These are phyloP conservation scores for Fusarium temperatum DNA, from an alignment of 2,329 filamentous ascomycete genomes.

Conservation along the genomic window DNA sequence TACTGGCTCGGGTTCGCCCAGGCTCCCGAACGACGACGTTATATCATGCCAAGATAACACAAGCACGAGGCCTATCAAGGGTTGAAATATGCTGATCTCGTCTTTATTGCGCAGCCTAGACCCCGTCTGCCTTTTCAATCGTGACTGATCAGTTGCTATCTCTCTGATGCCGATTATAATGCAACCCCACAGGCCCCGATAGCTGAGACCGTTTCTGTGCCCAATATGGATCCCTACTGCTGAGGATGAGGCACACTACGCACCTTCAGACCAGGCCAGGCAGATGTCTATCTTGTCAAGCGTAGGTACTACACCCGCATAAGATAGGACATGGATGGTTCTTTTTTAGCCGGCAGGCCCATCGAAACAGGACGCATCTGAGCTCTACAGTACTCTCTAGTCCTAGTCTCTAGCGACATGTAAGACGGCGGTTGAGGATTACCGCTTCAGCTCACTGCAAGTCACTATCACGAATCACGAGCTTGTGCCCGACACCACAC, in stretches of 20 bases:
- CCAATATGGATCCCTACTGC: conserved; percentile 25
- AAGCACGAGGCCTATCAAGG: neutral
- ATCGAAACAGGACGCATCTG: neutral
- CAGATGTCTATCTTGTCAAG: conserved; percentile 34
- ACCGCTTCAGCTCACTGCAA: conserved; percentile 25
- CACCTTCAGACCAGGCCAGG: conserved; percentile 15
- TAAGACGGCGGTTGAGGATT: conserved; percentile 1
- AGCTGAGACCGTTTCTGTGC: conserved; percentile 36
- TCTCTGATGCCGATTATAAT: neutral
- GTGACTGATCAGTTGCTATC: conserved; percentile 6
- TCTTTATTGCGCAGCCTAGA: neutral
- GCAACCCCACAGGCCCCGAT: conserved; percentile 27
- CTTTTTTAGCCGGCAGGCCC: conserved; percentile 21
- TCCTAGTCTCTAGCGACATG: neutral
- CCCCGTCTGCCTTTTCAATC: neutral
- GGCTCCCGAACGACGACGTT: neutral
- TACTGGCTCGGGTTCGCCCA: conserved; percentile 5
- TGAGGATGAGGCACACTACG: conserved; percentile 7
- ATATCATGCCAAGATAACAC: conserved; percentile 6
- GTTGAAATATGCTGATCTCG: neutral
- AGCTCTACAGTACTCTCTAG: neutral
- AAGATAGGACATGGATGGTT: conserved; percentile 17
- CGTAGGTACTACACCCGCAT: conserved; percentile 3
- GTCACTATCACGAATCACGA: conserved; percentile 16
- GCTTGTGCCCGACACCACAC: conserved; percentile 9